These are phyloP conservation scores for Cladobotryum mycophilum DNA, from an alignment of 2,329 filamentous ascomycete species.

Conservation along the genomic window DNA sequence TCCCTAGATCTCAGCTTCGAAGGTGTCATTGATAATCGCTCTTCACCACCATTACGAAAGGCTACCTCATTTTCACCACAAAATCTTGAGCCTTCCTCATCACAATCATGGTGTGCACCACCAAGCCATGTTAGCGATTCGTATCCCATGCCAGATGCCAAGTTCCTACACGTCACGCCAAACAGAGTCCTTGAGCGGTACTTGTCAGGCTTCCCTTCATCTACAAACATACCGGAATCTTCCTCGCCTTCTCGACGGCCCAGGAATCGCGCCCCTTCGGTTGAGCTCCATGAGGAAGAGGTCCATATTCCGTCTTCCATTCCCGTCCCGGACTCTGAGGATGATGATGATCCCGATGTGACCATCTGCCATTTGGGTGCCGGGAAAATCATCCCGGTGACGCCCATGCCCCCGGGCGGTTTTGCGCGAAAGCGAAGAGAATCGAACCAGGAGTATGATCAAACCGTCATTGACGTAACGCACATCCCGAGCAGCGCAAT, in stretches of 20 bases:
- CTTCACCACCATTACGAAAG: conserved; percentile 24
- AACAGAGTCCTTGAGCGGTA: conserved; percentile 45
- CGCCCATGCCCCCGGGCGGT: conserved; percentile 9
- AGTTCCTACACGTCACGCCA: conserved; percentile 34
- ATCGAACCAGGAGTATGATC: not conserved
- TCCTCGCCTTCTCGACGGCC: conserved; percentile 13
- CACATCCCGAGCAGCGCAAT: conserved; percentile 27
- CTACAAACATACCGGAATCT: conserved; percentile 15
- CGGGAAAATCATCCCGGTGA: conserved; percentile 21
- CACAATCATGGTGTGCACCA: conserved; percentile 35
- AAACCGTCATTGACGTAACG: conserved; percentile 20
- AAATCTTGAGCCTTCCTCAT: not conserved
- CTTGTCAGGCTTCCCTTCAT: conserved; percentile 22
- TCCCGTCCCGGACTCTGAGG: conserved; percentile 12
- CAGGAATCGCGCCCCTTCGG: not conserved
- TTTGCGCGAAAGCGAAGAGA: conserved; percentile 5
- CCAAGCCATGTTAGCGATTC: conserved; percentile 52
- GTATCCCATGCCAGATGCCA: conserved; percentile 33
- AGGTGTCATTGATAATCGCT: conserved; percentile 39
- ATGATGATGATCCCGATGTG: not conserved
- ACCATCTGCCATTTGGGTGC: conserved; percentile 6
- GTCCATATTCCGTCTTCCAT: conserved; percentile 22
- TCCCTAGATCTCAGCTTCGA: conserved; percentile 39
- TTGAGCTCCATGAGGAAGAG: not conserved
- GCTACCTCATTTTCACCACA: not conserved